These are phyloP conservation scores for Cryptosporidium baileyi DNA, from an alignment of 169 alveolate genomes.

Conservation along the genomic window DNA sequence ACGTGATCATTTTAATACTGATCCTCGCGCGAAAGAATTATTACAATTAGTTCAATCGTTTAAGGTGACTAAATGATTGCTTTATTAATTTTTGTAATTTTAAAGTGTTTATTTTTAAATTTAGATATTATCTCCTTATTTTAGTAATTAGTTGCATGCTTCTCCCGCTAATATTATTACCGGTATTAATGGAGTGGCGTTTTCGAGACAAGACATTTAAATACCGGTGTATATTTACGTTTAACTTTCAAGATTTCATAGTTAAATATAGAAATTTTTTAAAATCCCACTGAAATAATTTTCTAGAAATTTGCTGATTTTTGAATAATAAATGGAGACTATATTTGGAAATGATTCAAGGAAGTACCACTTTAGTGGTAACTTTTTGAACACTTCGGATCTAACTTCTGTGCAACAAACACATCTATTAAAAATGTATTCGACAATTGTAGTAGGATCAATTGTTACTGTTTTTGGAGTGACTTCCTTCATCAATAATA, in stretches of 20 bases:
- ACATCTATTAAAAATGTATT: conserved; percentile 44
- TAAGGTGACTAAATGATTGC: conserved; percentile 77
- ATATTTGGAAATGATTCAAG: conserved; percentile 14
- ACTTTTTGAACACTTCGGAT: conserved; percentile 13
- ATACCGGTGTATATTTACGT: not conserved
- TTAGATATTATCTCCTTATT: not conserved
- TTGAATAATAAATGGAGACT: conserved; percentile 57
- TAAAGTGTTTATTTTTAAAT: not conserved
- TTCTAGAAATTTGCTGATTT: not conserved
- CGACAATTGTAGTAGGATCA: conserved; percentile 45
- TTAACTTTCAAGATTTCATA: not conserved
- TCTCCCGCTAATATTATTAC: not conserved
- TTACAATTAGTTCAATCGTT: conserved; percentile 84
- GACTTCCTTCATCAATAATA: conserved; percentile 24
- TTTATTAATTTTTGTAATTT: not conserved
- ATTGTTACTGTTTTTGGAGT: conserved; percentile 50
- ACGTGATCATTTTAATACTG: conserved; percentile 91
- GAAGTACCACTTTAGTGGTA: conserved; percentile 40
- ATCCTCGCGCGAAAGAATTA: conserved; percentile 88
- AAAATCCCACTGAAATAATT: not conserved
- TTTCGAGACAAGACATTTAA: too few relatives aligned
- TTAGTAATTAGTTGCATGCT: not conserved
- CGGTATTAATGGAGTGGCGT: too few relatives aligned
- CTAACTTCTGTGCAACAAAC: conserved; percentile 29
- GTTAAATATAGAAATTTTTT: not conserved